Evolutionary conservation across 169 alveolate species (phyloP).

Genomic region (Babesia sp.): DNA sequence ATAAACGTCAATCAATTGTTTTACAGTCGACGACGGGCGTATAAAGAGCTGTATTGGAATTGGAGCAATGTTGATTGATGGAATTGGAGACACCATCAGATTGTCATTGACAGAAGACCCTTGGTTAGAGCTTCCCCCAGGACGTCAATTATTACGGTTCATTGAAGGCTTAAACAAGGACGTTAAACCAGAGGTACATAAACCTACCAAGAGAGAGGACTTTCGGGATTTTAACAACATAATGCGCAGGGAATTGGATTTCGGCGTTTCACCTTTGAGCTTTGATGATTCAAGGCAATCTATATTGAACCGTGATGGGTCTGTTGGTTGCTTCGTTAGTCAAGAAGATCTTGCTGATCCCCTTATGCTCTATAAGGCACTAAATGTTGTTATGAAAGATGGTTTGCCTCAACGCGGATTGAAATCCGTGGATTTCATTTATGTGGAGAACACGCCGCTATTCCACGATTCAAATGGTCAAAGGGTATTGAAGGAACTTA

Average conservation of each 20-base stretch:
- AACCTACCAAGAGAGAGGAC: conserved; percentile 1
- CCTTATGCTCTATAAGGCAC: conserved; percentile 55
- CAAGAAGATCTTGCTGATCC: conserved; percentile 38
- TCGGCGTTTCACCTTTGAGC: conserved; percentile 39
- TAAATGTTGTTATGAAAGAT: conserved; percentile 41
- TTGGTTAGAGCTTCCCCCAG: conserved; percentile 79
- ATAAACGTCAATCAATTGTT: neutral
- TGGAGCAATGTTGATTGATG: conserved; percentile 83
- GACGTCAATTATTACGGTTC: conserved; percentile 48
- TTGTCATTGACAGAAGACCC: conserved; percentile 86
- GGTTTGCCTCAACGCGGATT: conserved; percentile 51
- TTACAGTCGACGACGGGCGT: conserved; percentile 79
- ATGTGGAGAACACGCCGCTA: conserved; percentile 38
- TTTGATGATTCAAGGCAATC: conserved; percentile 17
- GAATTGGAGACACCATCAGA: conserved; percentile 86
- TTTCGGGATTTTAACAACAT: conserved; percentile 63
- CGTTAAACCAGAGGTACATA: neutral
- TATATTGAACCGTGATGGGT: conserved; percentile 59
- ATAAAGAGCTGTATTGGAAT: conserved; percentile 82
- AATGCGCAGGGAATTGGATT: conserved; percentile 57
- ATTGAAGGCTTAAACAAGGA: conserved; percentile 24
- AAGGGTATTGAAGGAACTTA: conserved; percentile 57
- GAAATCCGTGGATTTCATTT: conserved; percentile 49
- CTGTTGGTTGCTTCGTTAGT: conserved; percentile 53
- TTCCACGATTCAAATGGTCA: conserved; percentile 52